Base-by-base conservation (phyloP, 805 yeast species). In the Phaffomyces thermotolerans region DNA sequence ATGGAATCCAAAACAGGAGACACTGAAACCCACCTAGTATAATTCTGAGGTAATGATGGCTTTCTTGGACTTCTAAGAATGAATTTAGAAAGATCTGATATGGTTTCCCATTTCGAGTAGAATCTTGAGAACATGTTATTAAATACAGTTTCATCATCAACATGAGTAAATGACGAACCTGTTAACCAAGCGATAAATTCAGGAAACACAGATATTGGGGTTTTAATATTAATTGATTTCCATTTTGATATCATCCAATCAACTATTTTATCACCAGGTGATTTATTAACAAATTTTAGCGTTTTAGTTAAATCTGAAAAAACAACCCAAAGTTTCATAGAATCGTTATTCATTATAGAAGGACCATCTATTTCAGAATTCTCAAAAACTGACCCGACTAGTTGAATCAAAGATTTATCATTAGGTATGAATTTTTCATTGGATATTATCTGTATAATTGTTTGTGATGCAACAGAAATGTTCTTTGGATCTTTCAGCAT, bases 351-450 rank as follows among this genome's bases (percentile, higher is more conserved):
- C 1, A 80, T 41, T 1, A 49, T 22, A 1, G 61, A 54, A 3
- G 93, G 91, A 0, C 91, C 91, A 56, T 73, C 75, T 1, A 79
- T 63, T 37, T 76, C 82, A 0, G 84, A 63, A 6, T 74, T 55
- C 32, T 79, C 83, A 38, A 75, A 61, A 2, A 78, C 41, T 25
- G 72, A 73, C 35, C 72, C 73, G 29, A 79, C 58, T 47, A 74
- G 76, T 36, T 67, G 73, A 4, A 64, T 43, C 8, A 78, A 51
- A 0, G 74, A 57, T 8, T 57, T 56, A 42, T 79, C 84, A 4
- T 52, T 40, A 2, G 52, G 37, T 1, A 15, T 15, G 17, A 49
- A 48, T 1, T 39, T 41, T 4, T 48, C 41, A 12, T 22, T 27
- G 2, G 47, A 38, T 6, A 64, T 43, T 13, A 60, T 43, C 40